Base-by-base conservation (phyloP, 345 rosid genomes). In the Dipteronia sinensis region DNA sequence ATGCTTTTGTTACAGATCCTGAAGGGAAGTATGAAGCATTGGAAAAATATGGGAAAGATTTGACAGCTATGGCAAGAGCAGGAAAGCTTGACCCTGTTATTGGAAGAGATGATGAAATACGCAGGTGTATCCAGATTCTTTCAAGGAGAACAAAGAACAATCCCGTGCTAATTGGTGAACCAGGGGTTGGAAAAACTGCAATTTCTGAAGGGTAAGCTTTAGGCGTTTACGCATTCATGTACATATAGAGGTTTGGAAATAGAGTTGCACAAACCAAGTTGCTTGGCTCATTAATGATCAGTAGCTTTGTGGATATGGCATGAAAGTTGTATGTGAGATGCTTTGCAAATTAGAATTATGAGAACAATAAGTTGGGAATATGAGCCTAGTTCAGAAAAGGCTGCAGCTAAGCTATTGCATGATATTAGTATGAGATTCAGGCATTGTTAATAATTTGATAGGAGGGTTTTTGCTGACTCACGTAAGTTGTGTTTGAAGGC, bases 141-240 rank as follows among this genome's bases (percentile, higher is more conserved):
- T 97, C 98, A 0, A 91, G 99, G 90, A 93, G 99, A 79, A 97
- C 98, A 2, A 97, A 97, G 87, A 97, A 97, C 88, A 97, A 97
- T 75, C 99, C 98, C 44, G 99, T 97, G 78, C 88, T 94, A 70
- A 97, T 97, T 51, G 98, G 98, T 83, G 99, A 97, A 82, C 98
- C 98, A 6, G 99, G 99, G 69, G 99, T 94, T 70, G 99, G 99
- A 56, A 97, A 97, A 90, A 94, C 99, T 80, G 99, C 99, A 69
- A 93, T 97, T 56, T 94, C 99, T 51, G 98, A 97, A 84, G 99
- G 99, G 99, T 96, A 84, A 85, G 83, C 77, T 59, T 65, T 44
- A 56, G 22, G 40, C 11, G 15, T 42, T 65, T 67, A 11, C 46
- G 29, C 71, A 2, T 19, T 2, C 9, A 40, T 59, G 38, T 63